Conservation (phyloP, 768 basidiomycete genomes). For the Trametes gibbosa region DNA sequence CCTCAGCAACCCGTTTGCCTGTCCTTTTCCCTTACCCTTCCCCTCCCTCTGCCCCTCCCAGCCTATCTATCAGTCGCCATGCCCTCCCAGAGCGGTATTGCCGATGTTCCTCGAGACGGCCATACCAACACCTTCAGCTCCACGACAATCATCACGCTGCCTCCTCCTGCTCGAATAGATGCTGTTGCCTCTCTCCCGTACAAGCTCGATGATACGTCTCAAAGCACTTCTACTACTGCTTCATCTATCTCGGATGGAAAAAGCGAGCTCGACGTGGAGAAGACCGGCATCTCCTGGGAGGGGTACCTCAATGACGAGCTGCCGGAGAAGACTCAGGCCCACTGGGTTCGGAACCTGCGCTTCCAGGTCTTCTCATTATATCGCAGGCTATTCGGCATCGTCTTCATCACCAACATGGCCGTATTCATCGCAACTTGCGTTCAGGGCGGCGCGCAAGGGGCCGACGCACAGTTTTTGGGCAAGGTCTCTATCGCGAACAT, state of each 20-base stretch:
- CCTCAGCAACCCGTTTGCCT: not conserved
- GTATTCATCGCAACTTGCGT: slow-evolving; percentile 42
- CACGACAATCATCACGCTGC: not conserved
- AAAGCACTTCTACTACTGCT: slow-evolving; percentile 12
- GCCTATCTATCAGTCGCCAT: not conserved
- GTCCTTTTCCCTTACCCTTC: not conserved
- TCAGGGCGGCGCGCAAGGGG: slow-evolving; percentile 30
- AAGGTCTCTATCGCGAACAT: slow-evolving; percentile 42
- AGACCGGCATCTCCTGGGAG: slow-evolving; percentile 36
- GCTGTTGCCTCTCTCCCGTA: not conserved
- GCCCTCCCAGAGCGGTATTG: not conserved
- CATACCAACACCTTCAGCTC: not conserved
- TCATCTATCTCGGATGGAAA: slow-evolving; percentile 16
- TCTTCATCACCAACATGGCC: slow-evolving; percentile 47
- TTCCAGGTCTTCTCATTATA: slow-evolving; percentile 52
- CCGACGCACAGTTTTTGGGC: slow-evolving; percentile 31
- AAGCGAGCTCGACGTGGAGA: slow-evolving; percentile 18
- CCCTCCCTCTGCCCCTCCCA: not conserved
- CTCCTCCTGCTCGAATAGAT: not conserved
- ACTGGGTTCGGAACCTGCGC: slow-evolving; percentile 45
- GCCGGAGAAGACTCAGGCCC: slow-evolving; percentile 47
- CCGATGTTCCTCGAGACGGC: not conserved
- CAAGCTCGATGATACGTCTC: not conserved
- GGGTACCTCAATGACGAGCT: slow-evolving; percentile 49
- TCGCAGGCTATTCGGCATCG: slow-evolving; percentile 48